Evolutionary conservation across 1,284 basidiomycete genomes (phyloP).

Genomic region (Cryptococcus jaspeensis): DNA sequence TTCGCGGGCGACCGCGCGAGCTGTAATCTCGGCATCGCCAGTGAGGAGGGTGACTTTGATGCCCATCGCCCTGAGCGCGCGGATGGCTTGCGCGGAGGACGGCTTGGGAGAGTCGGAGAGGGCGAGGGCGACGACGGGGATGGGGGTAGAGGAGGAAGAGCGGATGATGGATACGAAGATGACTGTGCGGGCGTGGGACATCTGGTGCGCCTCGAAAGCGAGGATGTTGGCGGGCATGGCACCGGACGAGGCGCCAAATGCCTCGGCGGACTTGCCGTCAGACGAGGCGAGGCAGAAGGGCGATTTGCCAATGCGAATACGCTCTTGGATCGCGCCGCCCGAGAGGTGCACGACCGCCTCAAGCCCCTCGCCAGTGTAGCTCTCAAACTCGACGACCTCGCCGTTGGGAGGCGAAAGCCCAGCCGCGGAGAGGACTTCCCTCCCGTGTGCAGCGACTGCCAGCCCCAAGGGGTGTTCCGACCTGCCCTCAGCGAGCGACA

Average conservation of each 20-base stretch:
- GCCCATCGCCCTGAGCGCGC: constrained; percentile 77
- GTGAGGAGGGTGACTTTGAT: constrained; percentile 89
- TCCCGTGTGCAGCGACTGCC: constrained; percentile 80
- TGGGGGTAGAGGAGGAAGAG: constrained; percentile 39
- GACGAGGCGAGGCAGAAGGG: constrained; percentile 58
- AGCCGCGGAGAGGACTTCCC: constrained; percentile 60
- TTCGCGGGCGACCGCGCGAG: constrained; percentile 77
- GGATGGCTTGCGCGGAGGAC: constrained; percentile 75
- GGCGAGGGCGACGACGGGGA: constrained; percentile 69
- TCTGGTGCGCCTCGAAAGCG: constrained; percentile 67
- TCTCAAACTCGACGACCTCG: constrained; percentile 67
- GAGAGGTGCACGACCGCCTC: constrained; percentile 62
- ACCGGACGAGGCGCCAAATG: constrained; percentile 11
- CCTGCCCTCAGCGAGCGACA: constrained; percentile 80
- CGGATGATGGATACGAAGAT: constrained; percentile 71
- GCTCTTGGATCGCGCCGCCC: constrained; percentile 44
- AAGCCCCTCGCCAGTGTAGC: constrained; percentile 85
- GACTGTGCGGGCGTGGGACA: constrained; percentile 71
- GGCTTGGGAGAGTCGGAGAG: constrained; percentile 80
- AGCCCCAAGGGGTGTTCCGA: constrained; percentile 96
- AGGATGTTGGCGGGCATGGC: constrained; percentile 60
- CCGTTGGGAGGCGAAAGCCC: constrained; percentile 54
- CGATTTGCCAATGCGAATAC: constrained; percentile 70
- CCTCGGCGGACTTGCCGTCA: constrained; percentile 31
- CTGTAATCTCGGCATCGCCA: constrained; percentile 79